Base-by-base conservation (phyloP, 139 green algal species). In the Chlamydomonas applanata region DNA sequence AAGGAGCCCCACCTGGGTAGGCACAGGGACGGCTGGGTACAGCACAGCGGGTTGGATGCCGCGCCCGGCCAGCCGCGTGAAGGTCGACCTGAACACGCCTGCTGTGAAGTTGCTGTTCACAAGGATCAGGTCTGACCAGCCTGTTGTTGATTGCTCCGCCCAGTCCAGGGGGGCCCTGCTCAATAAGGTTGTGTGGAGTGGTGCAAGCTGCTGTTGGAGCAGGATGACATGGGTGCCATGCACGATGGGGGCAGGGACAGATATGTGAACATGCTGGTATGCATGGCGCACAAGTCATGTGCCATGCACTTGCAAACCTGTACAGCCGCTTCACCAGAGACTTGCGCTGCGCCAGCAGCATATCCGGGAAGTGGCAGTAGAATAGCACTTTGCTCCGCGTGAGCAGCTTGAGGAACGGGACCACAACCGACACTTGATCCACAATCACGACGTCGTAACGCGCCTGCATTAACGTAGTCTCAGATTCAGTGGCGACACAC, bases 301-400 rank as follows among this genome's bases (percentile, higher is more conserved):
- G 40, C 40, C 40, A 49, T 49, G 40, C 40, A 49, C 40, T 49
- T 54, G 35, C 46, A 5, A 3, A 75, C 69, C 71, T 72, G 61
- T 72, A 72, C 30, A 78, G 45, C 30, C 36, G 29, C 27, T 78
- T 86, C 40, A 93, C 61, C 33, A 75, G 40, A 3, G 87, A 89
- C 13, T 36, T 33, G 13, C 79, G 76, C 27, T 79, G 46, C 0
- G 88, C 80, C 35, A 99, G 89, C 69, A 99, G 85, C 35, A 97
- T 72, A 82, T 99, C 96, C 1, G 96, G 96, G 82, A 97, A 99
- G 79, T 99, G 96, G 89, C 96, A 99, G 78, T 99, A 99, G 80
- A 98, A 99, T 27, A 99, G 76, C 7, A 97, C 80, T 57, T 80
- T 87, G 32, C 71, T 64, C 46, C 60, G 27, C 0, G 76, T 87